Evolutionary conservation across 805 yeast species (phyloP).

Genomic region (Yamadazyma kitorensis): DNA sequence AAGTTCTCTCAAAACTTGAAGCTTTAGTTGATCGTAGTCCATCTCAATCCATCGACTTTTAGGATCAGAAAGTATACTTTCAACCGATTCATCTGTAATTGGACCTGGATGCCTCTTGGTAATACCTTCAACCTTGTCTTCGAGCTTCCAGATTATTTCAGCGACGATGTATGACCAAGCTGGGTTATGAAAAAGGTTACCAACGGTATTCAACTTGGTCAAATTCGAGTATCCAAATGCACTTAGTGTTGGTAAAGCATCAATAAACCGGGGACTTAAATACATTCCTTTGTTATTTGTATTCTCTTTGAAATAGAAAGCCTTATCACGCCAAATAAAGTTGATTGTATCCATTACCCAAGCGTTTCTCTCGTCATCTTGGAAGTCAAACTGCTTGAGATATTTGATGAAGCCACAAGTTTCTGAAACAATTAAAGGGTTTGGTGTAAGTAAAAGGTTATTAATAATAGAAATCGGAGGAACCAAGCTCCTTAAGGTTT

Average conservation of each 20-base stretch:
- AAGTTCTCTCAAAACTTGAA: constrained; percentile 42
- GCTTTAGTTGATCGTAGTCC: constrained; percentile 44
- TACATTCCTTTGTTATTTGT: constrained; percentile 39
- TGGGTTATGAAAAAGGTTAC: constrained; percentile 50
- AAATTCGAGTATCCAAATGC: constrained; percentile 30
- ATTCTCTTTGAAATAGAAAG: constrained; percentile 35
- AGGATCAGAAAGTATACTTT: constrained; percentile 22
- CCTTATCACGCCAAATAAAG: constrained; percentile 54
- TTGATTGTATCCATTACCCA: constrained; percentile 57
- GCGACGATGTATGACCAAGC: constrained; percentile 46
- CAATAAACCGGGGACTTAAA: constrained; percentile 30
- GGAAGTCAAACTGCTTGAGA: constrained; percentile 28
- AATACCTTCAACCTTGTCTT: constrained; percentile 35
- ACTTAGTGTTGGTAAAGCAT: constrained; percentile 26
- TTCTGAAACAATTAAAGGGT: constrained; percentile 45
- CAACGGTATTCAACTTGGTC: constrained; percentile 27
- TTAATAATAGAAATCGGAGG: constrained; percentile 39
- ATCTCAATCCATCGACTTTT: constrained; percentile 37
- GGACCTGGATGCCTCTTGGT: constrained; percentile 52
- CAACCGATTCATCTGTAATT: constrained; percentile 42
- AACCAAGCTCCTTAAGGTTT: too few relatives aligned
- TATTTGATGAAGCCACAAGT: constrained; percentile 45
- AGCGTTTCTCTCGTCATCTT: constrained; percentile 27
- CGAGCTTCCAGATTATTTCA: constrained; percentile 43
- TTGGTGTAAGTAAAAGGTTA: constrained; percentile 35